Percentiles rank a stretch among this genome's conserved stretches.
Evolutionary conservation across 176 grass and related monocot species (phyloP).

Genomic region (Juncus effusus): DNA sequence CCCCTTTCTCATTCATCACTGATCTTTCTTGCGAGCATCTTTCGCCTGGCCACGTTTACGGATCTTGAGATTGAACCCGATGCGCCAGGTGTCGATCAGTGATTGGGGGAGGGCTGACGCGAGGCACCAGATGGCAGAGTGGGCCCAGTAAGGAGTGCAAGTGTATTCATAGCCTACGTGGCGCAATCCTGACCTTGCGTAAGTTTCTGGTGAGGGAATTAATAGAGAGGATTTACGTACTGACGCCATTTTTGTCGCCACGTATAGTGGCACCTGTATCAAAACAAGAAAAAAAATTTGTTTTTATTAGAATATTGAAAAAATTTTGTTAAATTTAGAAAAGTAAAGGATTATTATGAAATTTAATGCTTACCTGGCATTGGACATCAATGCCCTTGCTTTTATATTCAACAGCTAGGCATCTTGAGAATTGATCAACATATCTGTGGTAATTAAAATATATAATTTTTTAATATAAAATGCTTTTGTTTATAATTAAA

Average conservation of each 20-base stretch:
- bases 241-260: conserved; percentile 90
- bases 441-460: conserved; percentile 42
- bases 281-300: neutral
- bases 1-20: conserved; percentile 37
- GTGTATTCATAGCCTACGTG: conserved; percentile 78
- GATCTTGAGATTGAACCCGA: conserved; percentile 66
- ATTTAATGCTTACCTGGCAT: conserved; percentile 57
- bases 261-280: conserved; percentile 67
- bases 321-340: neutral
- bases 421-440: conserved; percentile 84
- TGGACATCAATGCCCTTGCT: conserved; percentile 94
- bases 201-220: conserved; percentile 69
- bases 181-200: conserved; percentile 54
- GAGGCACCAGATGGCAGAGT: conserved; percentile 69
- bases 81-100: conserved; percentile 46
- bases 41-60: conserved; percentile 71
- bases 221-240: conserved; percentile 73
- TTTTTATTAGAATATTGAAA: conserved; percentile 1
- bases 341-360: neutral
- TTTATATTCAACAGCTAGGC: conserved; percentile 85
- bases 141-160: conserved; percentile 85
- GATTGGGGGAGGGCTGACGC: conserved; percentile 55
- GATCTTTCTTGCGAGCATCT: conserved; percentile 54
- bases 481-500: neutral
- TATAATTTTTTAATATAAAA: neutral